These are phyloP conservation scores for Physcomitrium patens DNA, from an alignment of 225 moss, liverwort and hornwort species.

Conservation along the genomic window DNA sequence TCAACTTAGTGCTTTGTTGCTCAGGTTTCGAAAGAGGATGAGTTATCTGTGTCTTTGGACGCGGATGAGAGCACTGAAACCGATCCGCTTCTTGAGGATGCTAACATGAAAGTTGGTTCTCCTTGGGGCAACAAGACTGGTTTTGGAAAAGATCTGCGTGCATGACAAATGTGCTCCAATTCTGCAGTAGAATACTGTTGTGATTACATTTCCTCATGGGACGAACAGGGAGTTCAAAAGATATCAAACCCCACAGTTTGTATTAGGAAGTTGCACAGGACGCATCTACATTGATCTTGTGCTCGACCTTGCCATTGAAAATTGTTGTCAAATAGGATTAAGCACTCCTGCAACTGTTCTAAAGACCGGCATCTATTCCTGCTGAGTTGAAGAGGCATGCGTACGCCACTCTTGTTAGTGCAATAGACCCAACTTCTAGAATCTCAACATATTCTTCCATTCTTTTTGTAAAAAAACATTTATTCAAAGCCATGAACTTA, in stretches of 20 bases:
- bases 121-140: conserved; percentile 47
- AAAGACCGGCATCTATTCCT: too few relatives aligned
- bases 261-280: conserved; percentile 28
- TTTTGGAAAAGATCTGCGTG: conserved; percentile 59
- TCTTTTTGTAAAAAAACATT: too few relatives aligned
- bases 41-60: conserved; percentile 37
- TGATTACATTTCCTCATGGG: conserved; percentile 29
- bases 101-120: conserved; percentile 30
- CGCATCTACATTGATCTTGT: conserved; percentile 29
- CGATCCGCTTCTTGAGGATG: conserved; percentile 54
- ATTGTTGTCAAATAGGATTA: conserved; percentile 31
- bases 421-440: too few relatives aligned
- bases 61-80: conserved; percentile 47
- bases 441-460: too few relatives aligned
- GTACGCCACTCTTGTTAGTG: too few relatives aligned
- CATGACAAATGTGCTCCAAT: conserved; percentile 27
- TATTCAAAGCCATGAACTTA: too few relatives aligned
- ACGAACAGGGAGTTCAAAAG: conserved; percentile 15
- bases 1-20: conserved; percentile 13
- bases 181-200: conserved; percentile 17
- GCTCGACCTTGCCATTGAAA: conserved; percentile 23
- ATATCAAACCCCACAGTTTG: neutral
- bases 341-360: neutral
- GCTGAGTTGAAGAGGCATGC: too few relatives aligned
- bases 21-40: conserved; percentile 48